Evolutionary conservation across 1,284 basidiomycete genomes (phyloP), one percentile per base, ranked within the genome.

Genomic region (Ustilago xerochloae): DNA sequence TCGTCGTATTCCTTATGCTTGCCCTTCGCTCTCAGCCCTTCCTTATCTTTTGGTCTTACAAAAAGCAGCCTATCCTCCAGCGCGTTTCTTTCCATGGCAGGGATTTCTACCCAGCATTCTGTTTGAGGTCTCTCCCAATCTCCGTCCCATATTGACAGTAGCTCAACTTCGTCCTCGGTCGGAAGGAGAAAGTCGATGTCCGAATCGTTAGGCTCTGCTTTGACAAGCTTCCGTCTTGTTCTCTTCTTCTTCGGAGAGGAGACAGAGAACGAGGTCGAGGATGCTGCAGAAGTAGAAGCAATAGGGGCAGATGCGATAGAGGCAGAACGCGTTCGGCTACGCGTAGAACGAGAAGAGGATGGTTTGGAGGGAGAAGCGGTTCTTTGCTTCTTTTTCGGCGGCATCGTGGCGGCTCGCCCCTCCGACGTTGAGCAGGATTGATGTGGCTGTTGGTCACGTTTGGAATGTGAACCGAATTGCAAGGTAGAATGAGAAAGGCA

Each of bases 91-190:
- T 26, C 32, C 5, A 35, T 0, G 15, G 20, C 9, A 13, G 48
- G 61, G 4, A 71, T 28, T 28, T 71, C 62, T 10, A 71, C 68
- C 62, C 59, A 64, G 33, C 62, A 65, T 16, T 53, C 49, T 22
- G 38, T 16, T 32, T 51, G 28, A 20, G 41, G 45, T 13, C 10
- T 16, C 36, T 39, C 18, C 26, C 47, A n/a, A 1, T 54, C 10
- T 13, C 32, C 59, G 30, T 51, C 29, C 65, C 60, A 63, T 0
- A 45, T 52, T 13, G 22, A 18, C n/a, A 46, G 12, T 12, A 32
- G 28, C 0, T 48, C 43, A 4, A n/a, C 28, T 15, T 57, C 18
- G 4, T 39, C 22, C n/a, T n/a, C n/a, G n/a, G n/a, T n/a, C n/a
- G n/a, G n/a, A 4, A 26, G 12, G n/a, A 30, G 10, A 38, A 12